Conservation (phyloP, 352 stramenopile genomes). For the Pythium plurisporium region DNA sequence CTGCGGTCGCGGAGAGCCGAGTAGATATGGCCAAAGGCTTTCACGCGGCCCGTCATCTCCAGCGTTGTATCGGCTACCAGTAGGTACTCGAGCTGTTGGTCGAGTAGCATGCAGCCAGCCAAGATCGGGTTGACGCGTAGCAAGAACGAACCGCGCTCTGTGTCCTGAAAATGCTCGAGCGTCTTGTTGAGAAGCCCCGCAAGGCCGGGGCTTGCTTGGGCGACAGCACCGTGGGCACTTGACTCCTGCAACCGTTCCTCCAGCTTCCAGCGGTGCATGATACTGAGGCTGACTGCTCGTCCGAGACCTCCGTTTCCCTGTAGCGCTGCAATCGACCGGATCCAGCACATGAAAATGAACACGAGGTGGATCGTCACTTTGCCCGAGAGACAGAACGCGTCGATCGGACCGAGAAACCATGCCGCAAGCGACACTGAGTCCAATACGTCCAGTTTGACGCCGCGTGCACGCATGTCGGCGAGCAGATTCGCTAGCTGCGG, state of each 20-base stretch:
- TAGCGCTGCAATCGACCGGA: slow-evolving; percentile 24
- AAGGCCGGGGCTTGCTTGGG: too few relatives aligned
- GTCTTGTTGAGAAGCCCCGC: too few relatives aligned
- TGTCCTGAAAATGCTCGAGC: too few relatives aligned
- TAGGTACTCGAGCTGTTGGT: slow-evolving; percentile 23
- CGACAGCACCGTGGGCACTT: slow-evolving; percentile 10
- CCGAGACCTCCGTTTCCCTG: slow-evolving; percentile 21
- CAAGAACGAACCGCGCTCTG: too few relatives aligned
- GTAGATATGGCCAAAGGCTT: slow-evolving; percentile 29
- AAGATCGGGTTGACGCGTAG: slow-evolving; percentile 30
- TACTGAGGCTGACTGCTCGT: slow-evolving; percentile 22
- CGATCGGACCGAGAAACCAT: slow-evolving; percentile 20
- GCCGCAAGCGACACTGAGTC: too few relatives aligned
- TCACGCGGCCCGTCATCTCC: slow-evolving; percentile 21
- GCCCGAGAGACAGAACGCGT: slow-evolving; percentile 21
- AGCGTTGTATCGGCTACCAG: slow-evolving; percentile 20
- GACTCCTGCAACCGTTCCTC: slow-evolving; percentile 16
- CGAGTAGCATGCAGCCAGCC: slow-evolving; percentile 25
- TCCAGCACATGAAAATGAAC: slow-evolving; percentile 31
- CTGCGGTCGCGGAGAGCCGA: slow-evolving; percentile 19
- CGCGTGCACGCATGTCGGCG: neutral
- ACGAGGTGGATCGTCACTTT: slow-evolving; percentile 22
- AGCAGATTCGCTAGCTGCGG: neutral
- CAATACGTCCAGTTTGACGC: neutral
- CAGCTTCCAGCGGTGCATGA: slow-evolving; percentile 21